Conservation (phyloP, 805 yeast genomes). For the Candida ponderosae region DNA sequence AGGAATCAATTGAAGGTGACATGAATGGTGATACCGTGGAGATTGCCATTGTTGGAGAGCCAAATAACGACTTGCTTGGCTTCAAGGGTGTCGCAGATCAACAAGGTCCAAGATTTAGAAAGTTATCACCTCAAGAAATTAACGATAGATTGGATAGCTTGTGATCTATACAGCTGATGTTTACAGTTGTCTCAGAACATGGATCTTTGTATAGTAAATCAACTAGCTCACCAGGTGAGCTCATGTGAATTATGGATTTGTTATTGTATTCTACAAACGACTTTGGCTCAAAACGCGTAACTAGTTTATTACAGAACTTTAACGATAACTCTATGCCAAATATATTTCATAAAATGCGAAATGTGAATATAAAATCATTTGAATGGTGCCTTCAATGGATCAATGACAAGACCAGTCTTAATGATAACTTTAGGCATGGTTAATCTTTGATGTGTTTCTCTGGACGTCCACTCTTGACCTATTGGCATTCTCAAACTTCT, state of each 20-base stretch:
- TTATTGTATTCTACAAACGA: too few species aligned
- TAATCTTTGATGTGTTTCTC: constrained; percentile 76
- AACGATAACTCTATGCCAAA: too few species aligned
- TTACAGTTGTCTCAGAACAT: too few species aligned
- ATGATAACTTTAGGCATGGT: constrained; percentile 85
- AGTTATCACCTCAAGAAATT: constrained; percentile 82
- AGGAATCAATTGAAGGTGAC: constrained; percentile 97
- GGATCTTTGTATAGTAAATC: too few species aligned
- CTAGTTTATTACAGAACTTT: too few species aligned
- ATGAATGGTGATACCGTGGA: constrained; percentile 95
- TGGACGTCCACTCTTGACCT: constrained; percentile 94
- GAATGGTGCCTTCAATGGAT: constrained; percentile 85
- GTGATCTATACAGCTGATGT: too few species aligned
- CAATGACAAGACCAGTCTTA: constrained; percentile 84
- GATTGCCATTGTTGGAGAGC: constrained; percentile 77
- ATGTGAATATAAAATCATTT: constrained; percentile 25
- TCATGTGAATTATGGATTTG: too few species aligned
- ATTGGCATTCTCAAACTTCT: constrained; percentile 91
- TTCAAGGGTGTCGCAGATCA: constrained; percentile 71
- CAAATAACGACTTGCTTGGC: constrained; percentile 76
- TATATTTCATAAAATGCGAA: too few species aligned
- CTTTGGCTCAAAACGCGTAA: too few species aligned
- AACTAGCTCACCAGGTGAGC: too few species aligned
- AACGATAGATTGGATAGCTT: constrained; percentile 92
- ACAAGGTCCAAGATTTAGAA: constrained; percentile 86